Evolutionary conservation across 352 stramenopile species (phyloP).

Genomic region (Phytophthora niederhauseri): DNA sequence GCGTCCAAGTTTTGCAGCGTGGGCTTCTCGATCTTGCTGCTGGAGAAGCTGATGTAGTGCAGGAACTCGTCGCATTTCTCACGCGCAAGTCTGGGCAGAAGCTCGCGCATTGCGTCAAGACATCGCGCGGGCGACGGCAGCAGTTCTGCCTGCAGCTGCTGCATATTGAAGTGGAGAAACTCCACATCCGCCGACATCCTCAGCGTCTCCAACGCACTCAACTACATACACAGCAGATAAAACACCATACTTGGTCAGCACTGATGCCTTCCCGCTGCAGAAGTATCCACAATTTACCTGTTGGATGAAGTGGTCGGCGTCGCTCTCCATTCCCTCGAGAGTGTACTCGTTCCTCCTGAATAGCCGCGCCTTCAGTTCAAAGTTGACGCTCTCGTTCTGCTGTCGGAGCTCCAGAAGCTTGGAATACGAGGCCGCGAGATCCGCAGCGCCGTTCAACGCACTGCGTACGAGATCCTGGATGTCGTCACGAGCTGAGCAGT

Average conservation of each 20-base stretch:
- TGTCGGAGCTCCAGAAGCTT: conserved; percentile 40
- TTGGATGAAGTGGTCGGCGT: conserved; percentile 41
- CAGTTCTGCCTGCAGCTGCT: conserved; percentile 41
- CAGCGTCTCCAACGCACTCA: conserved; percentile 30
- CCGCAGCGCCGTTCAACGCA: conserved; percentile 21
- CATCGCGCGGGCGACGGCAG: conserved; percentile 51
- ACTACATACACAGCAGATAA: conserved; percentile 10
- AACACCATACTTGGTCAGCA: not conserved
- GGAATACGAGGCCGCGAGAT: conserved; percentile 44
- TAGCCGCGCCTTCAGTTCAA: conserved; percentile 45
- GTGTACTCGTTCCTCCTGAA: conserved; percentile 58
- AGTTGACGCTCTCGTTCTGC: conserved; percentile 54
- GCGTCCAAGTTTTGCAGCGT: conserved; percentile 31
- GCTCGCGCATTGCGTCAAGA: conserved; percentile 38
- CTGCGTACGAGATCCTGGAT: conserved; percentile 52
- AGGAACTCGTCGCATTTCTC: conserved; percentile 61
- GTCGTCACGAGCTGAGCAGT: conserved; percentile 37
- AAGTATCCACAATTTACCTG: conserved; percentile 37
- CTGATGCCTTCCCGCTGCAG: not conserved
- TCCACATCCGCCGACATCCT: conserved; percentile 31
- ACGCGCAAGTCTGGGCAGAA: conserved; percentile 47
- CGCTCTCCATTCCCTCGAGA: conserved; percentile 44
- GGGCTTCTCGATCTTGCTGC: conserved; percentile 57
- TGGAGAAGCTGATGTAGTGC: conserved; percentile 40
- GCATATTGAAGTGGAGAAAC: conserved; percentile 55